Evolutionary conservation across 169 alveolate genomes (phyloP).

Genomic region (Cryptosporidium sp.): DNA sequence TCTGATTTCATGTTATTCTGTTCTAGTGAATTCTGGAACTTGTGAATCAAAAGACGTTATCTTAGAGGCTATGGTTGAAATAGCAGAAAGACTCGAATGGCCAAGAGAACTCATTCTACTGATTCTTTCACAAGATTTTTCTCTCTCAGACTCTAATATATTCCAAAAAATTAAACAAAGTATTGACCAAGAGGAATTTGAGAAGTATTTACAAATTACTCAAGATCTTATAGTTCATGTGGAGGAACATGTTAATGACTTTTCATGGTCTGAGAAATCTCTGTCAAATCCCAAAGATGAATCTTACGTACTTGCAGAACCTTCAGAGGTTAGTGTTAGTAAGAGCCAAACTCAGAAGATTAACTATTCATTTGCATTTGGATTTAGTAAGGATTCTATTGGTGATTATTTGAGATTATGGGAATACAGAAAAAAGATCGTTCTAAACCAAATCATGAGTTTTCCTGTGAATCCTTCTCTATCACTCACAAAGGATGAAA

Average conservation of each 20-base stretch:
- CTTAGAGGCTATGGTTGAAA: constrained; percentile 5
- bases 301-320: not conserved
- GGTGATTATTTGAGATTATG: constrained; percentile 12
- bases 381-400: not conserved
- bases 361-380: constrained; percentile 45
- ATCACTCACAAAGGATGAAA: not conserved
- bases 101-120: constrained; percentile 44
- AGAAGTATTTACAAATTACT: not conserved
- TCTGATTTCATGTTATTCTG: constrained; percentile 62
- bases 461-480: constrained; percentile 14
- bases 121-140: constrained; percentile 35
- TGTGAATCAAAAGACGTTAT: constrained; percentile 27
- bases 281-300: not conserved
- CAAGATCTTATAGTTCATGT: constrained; percentile 32
- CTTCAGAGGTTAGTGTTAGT: not conserved
- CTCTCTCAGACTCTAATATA: not conserved
- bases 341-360: not conserved
- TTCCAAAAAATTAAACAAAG: constrained; percentile 20
- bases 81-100: constrained; percentile 55
- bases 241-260: constrained; percentile 16
- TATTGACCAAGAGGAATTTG: constrained; percentile 15
- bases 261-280: constrained; percentile 70
- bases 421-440: constrained; percentile 33
- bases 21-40: constrained; percentile 13
- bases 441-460: constrained; percentile 2